phyloP scores from a whole-genome alignment of 192 early-diverging fungal species.

The Powellomyces hirtus region DNA sequence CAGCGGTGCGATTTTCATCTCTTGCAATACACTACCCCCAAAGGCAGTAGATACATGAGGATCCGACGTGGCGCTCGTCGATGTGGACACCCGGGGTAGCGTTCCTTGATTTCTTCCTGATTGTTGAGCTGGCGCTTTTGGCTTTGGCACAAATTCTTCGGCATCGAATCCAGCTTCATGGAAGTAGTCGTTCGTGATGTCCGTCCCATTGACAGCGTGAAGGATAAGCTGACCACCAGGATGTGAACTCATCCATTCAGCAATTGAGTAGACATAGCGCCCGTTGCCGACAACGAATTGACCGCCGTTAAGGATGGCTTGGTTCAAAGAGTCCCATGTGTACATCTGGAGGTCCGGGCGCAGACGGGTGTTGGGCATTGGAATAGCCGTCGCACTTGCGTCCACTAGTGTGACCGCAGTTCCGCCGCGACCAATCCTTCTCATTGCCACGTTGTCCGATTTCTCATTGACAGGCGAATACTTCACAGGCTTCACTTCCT shows the following conservation, averaged over 20 bases:
- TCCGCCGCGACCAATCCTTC: neutral
- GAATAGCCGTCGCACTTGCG: neutral
- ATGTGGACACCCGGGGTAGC: neutral
- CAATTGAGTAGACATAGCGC: constrained; percentile 41
- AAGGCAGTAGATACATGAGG: neutral
- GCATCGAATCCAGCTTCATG: constrained; percentile 44
- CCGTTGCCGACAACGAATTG: constrained; percentile 45
- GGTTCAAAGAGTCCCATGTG: constrained; percentile 41
- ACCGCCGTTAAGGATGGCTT: constrained; percentile 32
- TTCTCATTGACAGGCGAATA: neutral
- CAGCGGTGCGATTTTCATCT: constrained; percentile 21
- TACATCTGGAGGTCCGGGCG: constrained; percentile 13
- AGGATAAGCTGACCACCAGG: constrained; percentile 50
- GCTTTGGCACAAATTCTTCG: constrained; percentile 34
- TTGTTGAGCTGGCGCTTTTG: constrained; percentile 14
- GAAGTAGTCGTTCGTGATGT: constrained; percentile 50
- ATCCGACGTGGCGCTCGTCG: neutral
- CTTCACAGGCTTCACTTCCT: neutral
- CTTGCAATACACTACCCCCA: constrained; percentile 1
- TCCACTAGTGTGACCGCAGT: constrained; percentile 7
- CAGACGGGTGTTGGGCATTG: constrained; percentile 1
- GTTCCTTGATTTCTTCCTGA: neutral
- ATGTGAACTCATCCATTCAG: constrained; percentile 37
- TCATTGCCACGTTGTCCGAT: neutral
- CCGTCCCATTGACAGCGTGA: constrained; percentile 41